Evolutionary conservation across 495 filamentous ascomycete species (phyloP).

Genomic region (Baudoinia panamericana): DNA sequence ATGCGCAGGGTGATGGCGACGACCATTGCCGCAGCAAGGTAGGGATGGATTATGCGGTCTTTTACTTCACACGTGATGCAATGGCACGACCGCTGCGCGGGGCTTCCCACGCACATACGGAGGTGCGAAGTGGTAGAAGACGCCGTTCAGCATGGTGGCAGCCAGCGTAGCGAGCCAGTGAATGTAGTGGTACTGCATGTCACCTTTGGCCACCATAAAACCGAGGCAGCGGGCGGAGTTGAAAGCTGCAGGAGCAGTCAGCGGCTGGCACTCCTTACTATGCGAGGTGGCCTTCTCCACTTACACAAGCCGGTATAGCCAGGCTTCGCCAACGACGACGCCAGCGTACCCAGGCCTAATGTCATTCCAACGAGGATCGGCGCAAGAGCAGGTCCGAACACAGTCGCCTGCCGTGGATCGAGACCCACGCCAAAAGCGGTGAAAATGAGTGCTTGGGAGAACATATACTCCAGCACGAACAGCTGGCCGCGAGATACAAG

Average conservation of each 20-base stretch:
- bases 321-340: conserved; percentile 3
- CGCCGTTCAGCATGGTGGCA: conserved; percentile 7
- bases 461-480: conserved; percentile 18
- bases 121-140: conserved; percentile 15
- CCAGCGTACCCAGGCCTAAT: conserved; percentile 8
- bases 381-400: conserved; percentile 12
- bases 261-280: no score
- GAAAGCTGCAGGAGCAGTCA: conserved; percentile 3
- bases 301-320: conserved; percentile 16
- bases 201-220: conserved; percentile 9
- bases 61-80: neutral
- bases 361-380: conserved; percentile 12
- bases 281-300: no score
- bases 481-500: conserved; percentile 11
- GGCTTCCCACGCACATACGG: conserved; percentile 10
- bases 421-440: conserved; percentile 19
- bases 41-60: neutral
- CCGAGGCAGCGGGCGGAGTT: conserved; percentile 19
- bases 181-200: conserved; percentile 14
- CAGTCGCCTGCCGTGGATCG: conserved; percentile 13
- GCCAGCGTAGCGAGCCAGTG: conserved; percentile 10
- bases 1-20: no score
- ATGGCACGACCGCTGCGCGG: neutral
- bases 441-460: conserved; percentile 12
- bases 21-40: neutral